Conservation (phyloP, 1,284 basidiomycete species). For the Tausonia pullulans region DNA sequence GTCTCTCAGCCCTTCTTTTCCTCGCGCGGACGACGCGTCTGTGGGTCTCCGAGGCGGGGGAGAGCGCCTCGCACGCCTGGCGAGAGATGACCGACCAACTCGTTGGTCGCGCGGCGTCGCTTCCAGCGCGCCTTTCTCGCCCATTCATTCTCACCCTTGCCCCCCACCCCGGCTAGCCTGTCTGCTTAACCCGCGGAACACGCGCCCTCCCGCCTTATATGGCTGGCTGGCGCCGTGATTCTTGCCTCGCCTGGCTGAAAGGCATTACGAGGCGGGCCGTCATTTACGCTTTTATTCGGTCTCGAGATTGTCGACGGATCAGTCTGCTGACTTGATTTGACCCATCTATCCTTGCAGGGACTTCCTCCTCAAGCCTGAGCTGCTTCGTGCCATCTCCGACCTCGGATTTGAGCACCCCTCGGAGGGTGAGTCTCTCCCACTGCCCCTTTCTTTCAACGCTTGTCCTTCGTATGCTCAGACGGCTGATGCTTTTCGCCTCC, state of each 20-base stretch:
- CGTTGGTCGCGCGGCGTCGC: no score
- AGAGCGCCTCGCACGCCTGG: no score
- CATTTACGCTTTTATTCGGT: background rate
- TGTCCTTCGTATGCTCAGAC: background rate
- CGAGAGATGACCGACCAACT: no score
- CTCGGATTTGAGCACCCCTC: conserved; percentile 99
- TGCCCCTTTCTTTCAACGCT: background rate
- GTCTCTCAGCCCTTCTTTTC: background rate
- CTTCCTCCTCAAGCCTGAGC: conserved; percentile 92
- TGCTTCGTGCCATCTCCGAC: conserved; percentile 95
- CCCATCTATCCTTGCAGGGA: conserved; percentile 47
- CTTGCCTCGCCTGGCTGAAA: no score
- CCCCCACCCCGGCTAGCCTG: no score
- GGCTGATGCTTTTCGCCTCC: background rate
- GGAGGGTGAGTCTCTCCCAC: conserved; percentile 56
- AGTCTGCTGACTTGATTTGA: no score
- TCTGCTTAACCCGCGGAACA: no score
- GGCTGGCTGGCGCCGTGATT: no score
- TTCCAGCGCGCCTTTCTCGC: no score
- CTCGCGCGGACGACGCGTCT: background rate
- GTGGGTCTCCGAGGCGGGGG: background rate
- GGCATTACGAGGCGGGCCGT: background rate
- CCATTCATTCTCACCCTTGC: no score
- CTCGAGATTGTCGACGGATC: no score
- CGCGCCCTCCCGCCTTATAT: no score